These are phyloP conservation scores for Acacia crassicarpa DNA, from an alignment of 306 rosid species.

Conservation along the genomic window DNA sequence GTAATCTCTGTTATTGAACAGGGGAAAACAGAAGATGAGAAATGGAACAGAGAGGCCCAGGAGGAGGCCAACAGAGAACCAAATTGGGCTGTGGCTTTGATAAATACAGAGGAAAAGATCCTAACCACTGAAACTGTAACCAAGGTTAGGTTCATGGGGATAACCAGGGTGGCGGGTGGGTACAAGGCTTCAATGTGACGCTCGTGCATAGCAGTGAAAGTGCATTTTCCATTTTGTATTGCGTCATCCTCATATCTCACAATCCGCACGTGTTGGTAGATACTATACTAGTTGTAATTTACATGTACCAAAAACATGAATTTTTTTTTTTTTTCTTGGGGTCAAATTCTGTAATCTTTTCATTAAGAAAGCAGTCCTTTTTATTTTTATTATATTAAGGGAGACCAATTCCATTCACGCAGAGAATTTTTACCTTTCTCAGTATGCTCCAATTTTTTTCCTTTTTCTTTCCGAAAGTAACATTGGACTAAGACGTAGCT, in stretches of 20 bases:
- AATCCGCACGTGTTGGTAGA: neutral
- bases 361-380: no score
- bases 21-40: neutral
- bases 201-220: conserved; percentile 44
- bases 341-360: no score
- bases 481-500: no score
- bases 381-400: no score
- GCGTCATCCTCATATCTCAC: neutral
- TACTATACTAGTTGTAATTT: neutral
- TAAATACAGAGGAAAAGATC: neutral
- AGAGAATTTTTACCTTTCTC: no score
- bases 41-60: neutral
- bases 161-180: conserved; percentile 10
- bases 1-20: neutral
- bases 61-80: neutral
- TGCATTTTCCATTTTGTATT: neutral
- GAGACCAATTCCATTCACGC: no score
- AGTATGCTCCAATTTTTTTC: no score
- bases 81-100: neutral
- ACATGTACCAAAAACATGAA: no score
- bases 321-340: neutral
- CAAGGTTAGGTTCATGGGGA: neutral
- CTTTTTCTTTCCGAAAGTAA: no score
- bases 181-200: conserved; percentile 37
- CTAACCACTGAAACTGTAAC: conserved; percentile 33